Percentiles rank a stretch among this genome's conserved stretches.
phyloP scores from a whole-genome alignment of 2,329 filamentous ascomycete genomes.

The Sclerotiophoma versabilis region DNA sequence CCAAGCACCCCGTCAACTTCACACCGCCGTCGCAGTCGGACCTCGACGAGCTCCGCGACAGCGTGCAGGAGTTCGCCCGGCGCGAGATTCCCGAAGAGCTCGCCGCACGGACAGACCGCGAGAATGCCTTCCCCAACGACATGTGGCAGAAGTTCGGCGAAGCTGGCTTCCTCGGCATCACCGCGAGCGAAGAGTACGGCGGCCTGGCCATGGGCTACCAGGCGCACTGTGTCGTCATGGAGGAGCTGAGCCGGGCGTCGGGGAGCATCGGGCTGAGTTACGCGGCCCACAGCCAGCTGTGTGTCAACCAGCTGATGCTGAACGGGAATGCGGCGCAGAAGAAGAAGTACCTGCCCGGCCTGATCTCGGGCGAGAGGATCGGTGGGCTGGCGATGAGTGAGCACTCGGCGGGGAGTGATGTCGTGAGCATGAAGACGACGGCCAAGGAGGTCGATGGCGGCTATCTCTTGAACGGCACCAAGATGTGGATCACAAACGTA shows the following conservation, averaged over 20 bases:
- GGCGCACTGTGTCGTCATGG: slow-evolving; percentile 93
- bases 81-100: slow-evolving; percentile 86
- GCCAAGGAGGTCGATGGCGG: slow-evolving; percentile 84
- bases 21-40: slow-evolving; percentile 73
- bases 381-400: slow-evolving; percentile 96
- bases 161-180: slow-evolving; percentile 89
- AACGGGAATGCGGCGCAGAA: slow-evolving; percentile 86
- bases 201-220: slow-evolving; percentile 94
- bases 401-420: slow-evolving; percentile 87
- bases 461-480: slow-evolving; percentile 84
- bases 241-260: slow-evolving; percentile 89
- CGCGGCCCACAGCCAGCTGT: slow-evolving; percentile 93
- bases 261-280: slow-evolving; percentile 88
- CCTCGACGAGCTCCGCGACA: slow-evolving; percentile 79
- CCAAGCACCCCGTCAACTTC: slow-evolving; percentile 74
- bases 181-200: slow-evolving; percentile 89
- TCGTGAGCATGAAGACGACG: slow-evolving; percentile 92
- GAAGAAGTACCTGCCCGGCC: slow-evolving; percentile 75
- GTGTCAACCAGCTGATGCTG: slow-evolving; percentile 93
- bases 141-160: slow-evolving; percentile 96
- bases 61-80: slow-evolving; percentile 85
- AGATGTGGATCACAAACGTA: slow-evolving; percentile 99
- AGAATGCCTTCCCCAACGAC: slow-evolving; percentile 84
- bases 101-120: slow-evolving; percentile 80
- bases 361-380: slow-evolving; percentile 81